Percentiles rank a stretch among this genome's conserved stretches.
phyloP scores from a whole-genome alignment of 805 yeast species.

The Zygosaccharomyces lentus region DNA sequence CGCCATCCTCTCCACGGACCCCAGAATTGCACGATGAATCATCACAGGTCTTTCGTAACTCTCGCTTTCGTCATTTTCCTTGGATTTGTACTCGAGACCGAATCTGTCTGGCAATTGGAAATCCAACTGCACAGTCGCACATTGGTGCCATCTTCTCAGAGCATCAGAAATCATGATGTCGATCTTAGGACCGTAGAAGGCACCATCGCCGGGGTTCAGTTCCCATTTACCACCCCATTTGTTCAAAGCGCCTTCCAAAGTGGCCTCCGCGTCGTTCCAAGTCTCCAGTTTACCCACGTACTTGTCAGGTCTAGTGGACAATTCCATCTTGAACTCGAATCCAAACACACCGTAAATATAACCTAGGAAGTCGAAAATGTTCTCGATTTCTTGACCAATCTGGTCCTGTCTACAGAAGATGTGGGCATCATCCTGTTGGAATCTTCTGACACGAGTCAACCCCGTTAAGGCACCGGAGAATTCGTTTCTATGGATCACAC shows the following conservation, averaged over 20 bases:
- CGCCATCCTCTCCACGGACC: constrained; percentile 98
- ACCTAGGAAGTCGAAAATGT: constrained; percentile 80
- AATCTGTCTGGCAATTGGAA: constrained; percentile 97
- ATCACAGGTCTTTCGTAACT: constrained; percentile 86
- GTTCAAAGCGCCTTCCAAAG: constrained; percentile 76
- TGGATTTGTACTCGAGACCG: constrained; percentile 79
- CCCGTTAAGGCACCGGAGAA: constrained; percentile 92
- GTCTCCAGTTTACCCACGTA: constrained; percentile 91
- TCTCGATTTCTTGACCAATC: constrained; percentile 78
- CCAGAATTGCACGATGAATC: constrained; percentile 98
- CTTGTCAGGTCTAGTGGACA: constrained; percentile 96
- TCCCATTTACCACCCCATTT: constrained; percentile 90
- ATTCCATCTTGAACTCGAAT: constrained; percentile 92
- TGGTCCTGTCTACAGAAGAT: constrained; percentile 93
- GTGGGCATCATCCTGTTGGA: constrained; percentile 99
- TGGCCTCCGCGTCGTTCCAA: constrained; percentile 88
- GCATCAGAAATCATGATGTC: constrained; percentile 96
- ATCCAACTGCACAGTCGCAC: constrained; percentile 98
- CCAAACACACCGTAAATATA: constrained; percentile 88
- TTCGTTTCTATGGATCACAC: constrained; percentile 96
- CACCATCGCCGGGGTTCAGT: constrained; percentile 96
- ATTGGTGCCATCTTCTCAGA: constrained; percentile 93
- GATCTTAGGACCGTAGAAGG: constrained; percentile 92
- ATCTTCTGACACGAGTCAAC: constrained; percentile 94
- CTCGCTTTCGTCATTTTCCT: constrained; percentile 46